These are phyloP conservation scores for Boehmeria nivea DNA, from an alignment of 306 rosid genomes.

Conservation along the genomic window DNA sequence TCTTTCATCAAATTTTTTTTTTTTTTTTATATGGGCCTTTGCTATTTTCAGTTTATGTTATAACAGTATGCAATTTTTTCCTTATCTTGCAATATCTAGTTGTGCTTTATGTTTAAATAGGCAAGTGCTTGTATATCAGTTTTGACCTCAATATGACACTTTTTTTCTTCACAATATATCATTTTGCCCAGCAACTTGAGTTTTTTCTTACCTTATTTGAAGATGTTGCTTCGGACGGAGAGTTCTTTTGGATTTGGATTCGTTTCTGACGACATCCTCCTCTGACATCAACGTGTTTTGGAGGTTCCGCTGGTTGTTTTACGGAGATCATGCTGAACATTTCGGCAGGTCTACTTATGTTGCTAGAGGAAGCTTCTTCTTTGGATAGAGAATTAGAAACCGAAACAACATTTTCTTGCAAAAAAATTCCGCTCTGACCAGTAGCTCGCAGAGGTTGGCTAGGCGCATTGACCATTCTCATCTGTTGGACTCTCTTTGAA, in stretches of 20 bases:
- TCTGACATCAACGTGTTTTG: neutral
- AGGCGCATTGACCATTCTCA: constrained; percentile 9
- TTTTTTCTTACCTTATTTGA: constrained; percentile 38
- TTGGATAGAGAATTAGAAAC: neutral
- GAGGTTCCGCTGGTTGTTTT: too few species aligned
- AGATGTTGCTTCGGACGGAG: constrained; percentile 12
- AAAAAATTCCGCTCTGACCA: neutral
- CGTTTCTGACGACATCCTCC: constrained; percentile 20
- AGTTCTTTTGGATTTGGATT: constrained; percentile 18
- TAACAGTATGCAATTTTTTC: too few species aligned
- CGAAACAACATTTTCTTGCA: neutral
- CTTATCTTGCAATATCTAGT: too few species aligned
- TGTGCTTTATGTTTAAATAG: too few species aligned
- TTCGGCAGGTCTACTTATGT: constrained; percentile 2
- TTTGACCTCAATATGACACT: neutral
- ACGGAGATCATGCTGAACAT: too few species aligned
- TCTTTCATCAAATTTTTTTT: too few species aligned
- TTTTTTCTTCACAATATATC: constrained; percentile 2
- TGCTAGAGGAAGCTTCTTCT: constrained; percentile 22
- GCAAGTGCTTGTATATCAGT: too few species aligned
- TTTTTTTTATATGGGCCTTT: too few species aligned
- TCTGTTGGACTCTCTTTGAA: constrained; percentile 8
- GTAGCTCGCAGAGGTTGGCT: constrained; percentile 9
- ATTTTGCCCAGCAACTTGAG: constrained; percentile 3
- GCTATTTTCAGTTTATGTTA: too few species aligned